Conservation (phyloP, 768 basidiomycete species). For the Dentipellis sp. region DNA sequence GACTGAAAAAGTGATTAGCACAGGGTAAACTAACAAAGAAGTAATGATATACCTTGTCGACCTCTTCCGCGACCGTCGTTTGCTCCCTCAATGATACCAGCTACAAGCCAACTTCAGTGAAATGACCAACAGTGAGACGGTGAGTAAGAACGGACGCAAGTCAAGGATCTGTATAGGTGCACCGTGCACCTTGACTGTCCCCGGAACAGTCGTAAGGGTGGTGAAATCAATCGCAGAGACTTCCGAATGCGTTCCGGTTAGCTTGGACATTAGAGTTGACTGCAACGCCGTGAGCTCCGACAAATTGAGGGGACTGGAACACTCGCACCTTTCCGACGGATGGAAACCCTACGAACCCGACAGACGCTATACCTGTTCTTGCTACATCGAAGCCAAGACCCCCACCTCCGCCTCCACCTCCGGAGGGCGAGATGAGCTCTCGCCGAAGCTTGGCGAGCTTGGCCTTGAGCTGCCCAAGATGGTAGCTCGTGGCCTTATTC, state of each 20-base stretch:
- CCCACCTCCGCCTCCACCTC: constrained; percentile 78
- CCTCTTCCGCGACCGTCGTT: constrained; percentile 95
- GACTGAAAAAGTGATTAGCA: constrained; percentile 32
- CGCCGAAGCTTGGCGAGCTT: constrained; percentile 96
- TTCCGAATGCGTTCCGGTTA: constrained; percentile 95
- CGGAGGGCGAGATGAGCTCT: constrained; percentile 77
- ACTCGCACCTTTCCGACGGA: constrained; percentile 81
- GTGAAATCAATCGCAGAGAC: constrained; percentile 97
- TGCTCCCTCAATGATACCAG: constrained; percentile 97
- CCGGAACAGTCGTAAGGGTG: constrained; percentile 90
- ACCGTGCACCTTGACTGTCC: constrained; percentile 90
- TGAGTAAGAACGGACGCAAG: constrained; percentile 50
- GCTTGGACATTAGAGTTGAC: constrained; percentile 92
- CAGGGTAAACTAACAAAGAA: neutral
- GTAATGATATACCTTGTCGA: constrained; percentile 62
- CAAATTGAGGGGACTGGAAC: neutral
- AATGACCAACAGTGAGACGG: neutral
- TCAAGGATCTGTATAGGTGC: constrained; percentile 94
- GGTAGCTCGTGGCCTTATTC: constrained; percentile 94
- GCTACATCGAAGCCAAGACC: constrained; percentile 98
- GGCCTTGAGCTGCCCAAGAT: constrained; percentile 93
- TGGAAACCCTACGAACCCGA: constrained; percentile 87
- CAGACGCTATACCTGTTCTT: constrained; percentile 93
- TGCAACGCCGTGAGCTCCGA: constrained; percentile 21
- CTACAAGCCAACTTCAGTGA: constrained; percentile 27